These are phyloP conservation scores for Saprolegnia diclina DNA, from an alignment of 352 stramenopile species.

Conservation along the genomic window DNA sequence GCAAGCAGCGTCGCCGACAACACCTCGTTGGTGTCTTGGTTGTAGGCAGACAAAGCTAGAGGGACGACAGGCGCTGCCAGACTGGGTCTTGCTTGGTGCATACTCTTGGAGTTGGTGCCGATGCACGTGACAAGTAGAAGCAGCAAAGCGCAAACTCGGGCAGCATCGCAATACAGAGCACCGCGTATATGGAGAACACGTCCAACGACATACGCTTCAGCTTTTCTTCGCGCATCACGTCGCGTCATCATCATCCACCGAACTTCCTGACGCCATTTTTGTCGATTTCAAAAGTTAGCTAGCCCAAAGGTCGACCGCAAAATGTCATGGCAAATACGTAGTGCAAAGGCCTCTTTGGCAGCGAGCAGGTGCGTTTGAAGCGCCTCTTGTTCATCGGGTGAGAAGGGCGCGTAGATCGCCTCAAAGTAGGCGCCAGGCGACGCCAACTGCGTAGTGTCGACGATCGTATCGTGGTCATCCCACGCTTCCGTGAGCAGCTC, in stretches of 20 bases:
- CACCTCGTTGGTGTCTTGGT: background rate
- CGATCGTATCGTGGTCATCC: slow-evolving; percentile 35
- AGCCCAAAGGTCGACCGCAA: slow-evolving; percentile 14
- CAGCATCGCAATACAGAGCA: background rate
- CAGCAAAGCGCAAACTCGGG: too few relatives aligned
- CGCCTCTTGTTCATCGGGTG: slow-evolving; percentile 30
- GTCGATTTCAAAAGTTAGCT: background rate
- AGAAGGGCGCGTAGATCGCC: slow-evolving; percentile 28
- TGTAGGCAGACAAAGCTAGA: too few relatives aligned
- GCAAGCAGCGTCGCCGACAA: background rate
- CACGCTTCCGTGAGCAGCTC: slow-evolving; percentile 39
- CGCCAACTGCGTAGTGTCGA: background rate
- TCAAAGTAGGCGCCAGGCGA: slow-evolving; percentile 35
- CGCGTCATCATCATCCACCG: too few relatives aligned
- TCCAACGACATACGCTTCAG: background rate
- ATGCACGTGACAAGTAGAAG: background rate
- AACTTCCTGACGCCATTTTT: background rate
- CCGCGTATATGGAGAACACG: background rate
- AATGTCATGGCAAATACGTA: background rate
- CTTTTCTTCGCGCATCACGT: too few relatives aligned
- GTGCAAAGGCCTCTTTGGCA: slow-evolving; percentile 40
- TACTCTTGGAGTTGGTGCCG: background rate
- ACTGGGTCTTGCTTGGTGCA: background rate
- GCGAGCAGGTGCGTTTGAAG: slow-evolving; percentile 35
- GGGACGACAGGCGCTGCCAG: background rate